Evolutionary conservation across 2,329 filamentous ascomycete species (phyloP).

Genomic region (Fusarium buxicola): DNA sequence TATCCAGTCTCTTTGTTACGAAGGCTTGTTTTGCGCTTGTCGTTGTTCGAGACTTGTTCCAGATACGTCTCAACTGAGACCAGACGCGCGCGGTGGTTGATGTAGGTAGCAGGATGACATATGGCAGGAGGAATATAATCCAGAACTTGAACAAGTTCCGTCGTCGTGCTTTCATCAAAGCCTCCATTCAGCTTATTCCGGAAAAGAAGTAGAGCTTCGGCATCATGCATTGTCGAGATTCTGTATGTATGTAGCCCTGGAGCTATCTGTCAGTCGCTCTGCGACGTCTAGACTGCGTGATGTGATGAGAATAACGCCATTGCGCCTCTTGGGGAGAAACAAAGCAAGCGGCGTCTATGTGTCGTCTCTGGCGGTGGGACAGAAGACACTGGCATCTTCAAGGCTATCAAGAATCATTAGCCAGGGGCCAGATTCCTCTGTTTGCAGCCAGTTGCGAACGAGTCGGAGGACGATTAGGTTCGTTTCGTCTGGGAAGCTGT

Average conservation of each 20-base stretch:
- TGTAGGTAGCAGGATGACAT: neutral
- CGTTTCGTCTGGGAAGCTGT: constrained; percentile 46
- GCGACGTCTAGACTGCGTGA: constrained; percentile 27
- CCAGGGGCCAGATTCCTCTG: constrained; percentile 38
- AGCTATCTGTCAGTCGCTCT: constrained; percentile 21
- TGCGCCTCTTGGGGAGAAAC: constrained; percentile 25
- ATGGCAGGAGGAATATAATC: neutral
- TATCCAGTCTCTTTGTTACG: neutral
- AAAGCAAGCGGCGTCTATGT: constrained; percentile 9
- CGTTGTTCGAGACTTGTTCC: neutral
- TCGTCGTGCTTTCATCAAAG: too few species aligned
- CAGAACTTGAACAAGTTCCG: neutral
- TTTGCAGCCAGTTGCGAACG: constrained; percentile 45
- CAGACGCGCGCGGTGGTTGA: neutral
- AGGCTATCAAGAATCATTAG: constrained; percentile 41
- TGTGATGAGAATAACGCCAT: constrained; percentile 36
- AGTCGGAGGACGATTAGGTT: constrained; percentile 49
- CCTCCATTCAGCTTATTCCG: constrained; percentile 19
- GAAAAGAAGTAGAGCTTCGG: constrained; percentile 26
- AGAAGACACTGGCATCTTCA: constrained; percentile 27
- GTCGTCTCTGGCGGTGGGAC: neutral
- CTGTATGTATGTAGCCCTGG: constrained; percentile 11
- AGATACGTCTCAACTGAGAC: neutral
- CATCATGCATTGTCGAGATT: constrained; percentile 24
- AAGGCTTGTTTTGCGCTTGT: neutral